Percentiles rank a stretch among this genome's conserved stretches.
Conservation (phyloP, 352 stramenopile species). For the Phytophthora idaei region DNA sequence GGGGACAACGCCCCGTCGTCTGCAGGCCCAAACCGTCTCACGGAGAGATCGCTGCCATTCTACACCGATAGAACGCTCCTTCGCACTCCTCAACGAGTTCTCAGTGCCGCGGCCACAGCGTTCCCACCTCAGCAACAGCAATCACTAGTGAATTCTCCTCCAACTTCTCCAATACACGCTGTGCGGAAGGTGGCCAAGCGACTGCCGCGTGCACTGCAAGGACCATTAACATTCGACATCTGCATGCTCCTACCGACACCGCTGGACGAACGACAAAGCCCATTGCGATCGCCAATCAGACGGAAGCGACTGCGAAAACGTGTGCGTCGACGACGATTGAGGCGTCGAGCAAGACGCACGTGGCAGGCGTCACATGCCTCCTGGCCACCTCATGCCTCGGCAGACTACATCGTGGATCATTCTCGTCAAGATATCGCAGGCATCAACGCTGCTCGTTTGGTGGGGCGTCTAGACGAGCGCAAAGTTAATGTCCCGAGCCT, state of each 20-base stretch:
- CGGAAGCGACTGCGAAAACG: slow-evolving; percentile 42
- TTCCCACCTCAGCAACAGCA: background rate
- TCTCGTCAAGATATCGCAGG: slow-evolving; percentile 22
- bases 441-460: slow-evolving; percentile 36
- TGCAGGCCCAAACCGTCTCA: slow-evolving; percentile 7
- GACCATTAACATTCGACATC: slow-evolving; percentile 68
- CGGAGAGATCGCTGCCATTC: slow-evolving; percentile 4
- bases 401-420: slow-evolving; percentile 52
- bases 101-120: background rate
- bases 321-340: slow-evolving; percentile 29
- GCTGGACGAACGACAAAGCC: slow-evolving; percentile 54
- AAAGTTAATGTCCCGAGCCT: slow-evolving; percentile 12
- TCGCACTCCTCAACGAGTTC: background rate
- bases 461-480: slow-evolving; percentile 45
- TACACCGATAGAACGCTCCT: background rate
- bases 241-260: slow-evolving; percentile 61
- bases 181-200: slow-evolving; percentile 42
- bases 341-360: slow-evolving; percentile 48
- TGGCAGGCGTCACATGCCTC: slow-evolving; percentile 30
- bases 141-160: background rate
- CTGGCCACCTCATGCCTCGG: slow-evolving; percentile 40
- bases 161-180: slow-evolving; percentile 26
- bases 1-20: slow-evolving; percentile 7
- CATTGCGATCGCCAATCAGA: slow-evolving; percentile 56
- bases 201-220: slow-evolving; percentile 37